phyloP scores from a whole-genome alignment of 202 grass and related monocot genomes.

The Sporobolus alterniflorus region DNA sequence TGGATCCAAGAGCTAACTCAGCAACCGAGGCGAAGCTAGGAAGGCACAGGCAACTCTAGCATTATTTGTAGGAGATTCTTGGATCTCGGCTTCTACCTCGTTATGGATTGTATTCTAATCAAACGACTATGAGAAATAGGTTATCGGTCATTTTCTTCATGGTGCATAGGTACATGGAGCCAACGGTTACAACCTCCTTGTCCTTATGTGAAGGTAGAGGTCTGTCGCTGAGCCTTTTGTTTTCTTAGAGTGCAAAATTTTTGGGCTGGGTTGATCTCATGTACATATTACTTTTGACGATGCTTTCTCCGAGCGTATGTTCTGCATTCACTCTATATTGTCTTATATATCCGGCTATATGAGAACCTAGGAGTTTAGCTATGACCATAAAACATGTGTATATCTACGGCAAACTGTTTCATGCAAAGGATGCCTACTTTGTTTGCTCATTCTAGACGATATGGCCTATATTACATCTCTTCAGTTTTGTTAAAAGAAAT shows the following conservation, averaged over 20 bases:
- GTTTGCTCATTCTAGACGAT: too few species aligned
- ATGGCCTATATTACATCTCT: too few species aligned
- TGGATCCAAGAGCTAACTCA: constrained; percentile 55
- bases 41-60: constrained; percentile 35
- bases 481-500: too few species aligned
- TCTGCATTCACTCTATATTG: not conserved
- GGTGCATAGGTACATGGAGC: constrained; percentile 20
- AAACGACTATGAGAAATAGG: constrained; percentile 35
- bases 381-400: not conserved
- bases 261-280: constrained; percentile 18
- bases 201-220: constrained; percentile 15
- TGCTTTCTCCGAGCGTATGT: not conserved
- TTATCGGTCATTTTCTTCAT: not conserved
- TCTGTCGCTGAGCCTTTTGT: constrained; percentile 1
- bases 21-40: constrained; percentile 38
- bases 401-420: not conserved
- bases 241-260: constrained; percentile 6
- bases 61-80: constrained; percentile 22
- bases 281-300: constrained; percentile 28
- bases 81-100: constrained; percentile 30
- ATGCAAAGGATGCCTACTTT: too few species aligned
- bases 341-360: not conserved
- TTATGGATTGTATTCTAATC: constrained; percentile 37
- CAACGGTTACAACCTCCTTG: not conserved
- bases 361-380: not conserved